Evolutionary conservation across 805 yeast species (phyloP).

Genomic region (Kluyveromyces dobzhanskii): DNA sequence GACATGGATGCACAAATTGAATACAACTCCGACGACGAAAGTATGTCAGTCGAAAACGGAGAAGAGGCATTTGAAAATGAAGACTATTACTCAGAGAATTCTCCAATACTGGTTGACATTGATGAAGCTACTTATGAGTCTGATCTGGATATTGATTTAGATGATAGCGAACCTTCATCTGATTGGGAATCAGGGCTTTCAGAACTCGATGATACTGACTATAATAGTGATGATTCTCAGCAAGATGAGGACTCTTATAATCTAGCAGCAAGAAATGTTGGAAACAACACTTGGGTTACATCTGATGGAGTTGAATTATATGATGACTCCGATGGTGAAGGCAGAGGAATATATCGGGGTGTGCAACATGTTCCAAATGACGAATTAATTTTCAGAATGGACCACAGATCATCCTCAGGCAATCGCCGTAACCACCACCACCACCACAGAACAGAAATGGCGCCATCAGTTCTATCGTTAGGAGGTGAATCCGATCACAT

Average conservation of each 20-base stretch:
- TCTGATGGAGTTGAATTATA: constrained; percentile 25
- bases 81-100: constrained; percentile 5
- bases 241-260: constrained; percentile 15
- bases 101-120: constrained; percentile 14
- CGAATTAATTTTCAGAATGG: constrained; percentile 24
- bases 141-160: constrained; percentile 28
- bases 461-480: constrained; percentile 23
- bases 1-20: constrained; percentile 7
- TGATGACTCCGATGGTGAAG: constrained; percentile 26
- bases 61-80: constrained; percentile 2
- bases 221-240: constrained; percentile 24
- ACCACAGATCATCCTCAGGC: constrained; percentile 4
- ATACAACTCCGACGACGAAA: constrained; percentile 11
- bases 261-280: constrained; percentile 11
- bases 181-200: constrained; percentile 32
- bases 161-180: constrained; percentile 29
- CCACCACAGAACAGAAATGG: constrained; percentile 16
- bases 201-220: constrained; percentile 25
- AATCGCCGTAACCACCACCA: constrained; percentile 11
- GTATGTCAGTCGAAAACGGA: constrained; percentile 5
- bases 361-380: constrained; percentile 26
- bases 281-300: constrained; percentile 21
- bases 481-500: constrained; percentile 21
- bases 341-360: constrained; percentile 26
- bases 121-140: constrained; percentile 25